Base-by-base conservation (phyloP, 306 rosid genomes). In the Castanea crenata region DNA sequence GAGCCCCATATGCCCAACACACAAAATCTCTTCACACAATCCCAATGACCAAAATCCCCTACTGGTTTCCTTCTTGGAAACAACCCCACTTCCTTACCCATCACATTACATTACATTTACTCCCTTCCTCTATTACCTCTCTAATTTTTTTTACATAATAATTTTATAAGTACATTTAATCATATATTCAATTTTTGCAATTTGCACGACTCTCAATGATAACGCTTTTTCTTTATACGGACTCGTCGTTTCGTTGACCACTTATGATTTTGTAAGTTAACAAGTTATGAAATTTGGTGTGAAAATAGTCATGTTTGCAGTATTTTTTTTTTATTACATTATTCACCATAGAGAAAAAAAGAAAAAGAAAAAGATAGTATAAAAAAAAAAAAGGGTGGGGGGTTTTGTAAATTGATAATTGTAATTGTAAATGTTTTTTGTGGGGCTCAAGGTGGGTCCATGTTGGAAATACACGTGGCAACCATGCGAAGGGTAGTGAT, bases 1-100 rank as follows among this genome's bases (percentile, higher is more conserved):
- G 94, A 88, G 92, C 89, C 93, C 93, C 93, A 89, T 85, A 88
- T 94, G 97, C 93, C 94, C 94, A 89, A 89, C 98, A 91, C 73
- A 79, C 69, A 72, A 80, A 83, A 91, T 88, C 92, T 82, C 54
- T 80, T 46, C 69, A 67, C 69, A 32, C 91, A 87, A 91, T 91
- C 96, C 94, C 92, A 85, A 90, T 86, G 89, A 76, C 84, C 83
- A 85, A 81, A 77, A 75, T 79, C 75, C 67, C 81, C 86, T 65
- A 69, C 82, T 85, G 88, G 97, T 92, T 91, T 89, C 98, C 98
- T 90, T 75, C 91, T 91, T 81, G 95, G 97, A 91, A 92, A 89
- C 98, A 92, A 80, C 93, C 73, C 90, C 94, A 78, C 83, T 9
- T 16, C 18, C 76, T 71, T 76, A 11, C 75, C 83, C 84, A 68